Conservation (phyloP, 75 land plant genomes). For the Ceratopteris richardii region DNA sequence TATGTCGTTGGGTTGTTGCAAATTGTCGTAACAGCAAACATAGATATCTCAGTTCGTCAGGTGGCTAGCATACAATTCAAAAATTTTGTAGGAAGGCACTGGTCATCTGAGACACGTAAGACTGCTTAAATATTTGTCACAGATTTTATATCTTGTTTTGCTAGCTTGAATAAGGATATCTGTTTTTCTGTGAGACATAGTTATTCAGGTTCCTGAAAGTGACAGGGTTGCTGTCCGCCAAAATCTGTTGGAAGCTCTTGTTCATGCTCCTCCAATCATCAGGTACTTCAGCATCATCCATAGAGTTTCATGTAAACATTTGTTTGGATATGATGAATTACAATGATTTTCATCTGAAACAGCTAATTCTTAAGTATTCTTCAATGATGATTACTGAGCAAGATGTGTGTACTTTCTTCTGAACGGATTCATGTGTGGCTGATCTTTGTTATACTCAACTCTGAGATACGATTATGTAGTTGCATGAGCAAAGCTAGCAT, state of each 20-base stretch:
- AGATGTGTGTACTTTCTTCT: too few relatives aligned
- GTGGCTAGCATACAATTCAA: conserved; percentile 96
- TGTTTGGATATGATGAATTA: neutral
- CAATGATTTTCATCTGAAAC: neutral
- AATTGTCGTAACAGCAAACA: conserved; percentile 71
- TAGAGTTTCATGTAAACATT: neutral
- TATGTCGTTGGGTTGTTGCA: conserved; percentile 88
- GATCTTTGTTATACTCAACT: too few relatives aligned
- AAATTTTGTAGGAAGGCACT: conserved; percentile 79
- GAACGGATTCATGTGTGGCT: too few relatives aligned
- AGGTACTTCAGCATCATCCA: conserved; percentile 36
- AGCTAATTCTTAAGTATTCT: neutral
- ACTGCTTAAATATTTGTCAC: neutral
- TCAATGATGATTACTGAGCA: too few relatives aligned
- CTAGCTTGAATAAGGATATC: neutral
- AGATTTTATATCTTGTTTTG: neutral
- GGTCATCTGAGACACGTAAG: conserved; percentile 72
- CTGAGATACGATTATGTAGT: too few relatives aligned
- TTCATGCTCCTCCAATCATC: conserved; percentile 70
- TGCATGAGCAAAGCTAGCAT: too few relatives aligned
- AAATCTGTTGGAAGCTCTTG: conserved; percentile 62
- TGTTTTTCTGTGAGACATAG: conserved; percentile 2
- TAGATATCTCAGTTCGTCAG: conserved; percentile 83
- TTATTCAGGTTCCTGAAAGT: conserved; percentile 24
- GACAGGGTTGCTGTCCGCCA: conserved; percentile 72